These are phyloP conservation scores for Luvunga scandens DNA, from an alignment of 345 rosid species.

Conservation along the genomic window DNA sequence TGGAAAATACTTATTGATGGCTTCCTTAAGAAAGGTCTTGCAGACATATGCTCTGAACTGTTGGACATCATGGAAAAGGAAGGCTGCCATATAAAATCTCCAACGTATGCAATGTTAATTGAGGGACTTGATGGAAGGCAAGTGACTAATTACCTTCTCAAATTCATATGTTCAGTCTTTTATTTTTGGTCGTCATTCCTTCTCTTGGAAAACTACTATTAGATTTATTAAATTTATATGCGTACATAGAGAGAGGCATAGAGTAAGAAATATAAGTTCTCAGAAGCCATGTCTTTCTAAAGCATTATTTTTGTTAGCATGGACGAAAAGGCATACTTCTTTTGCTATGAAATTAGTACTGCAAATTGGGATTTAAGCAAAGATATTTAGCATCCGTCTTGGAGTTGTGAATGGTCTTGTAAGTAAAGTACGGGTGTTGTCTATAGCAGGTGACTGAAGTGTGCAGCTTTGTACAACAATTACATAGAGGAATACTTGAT, in stretches of 20 bases:
- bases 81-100: constrained; percentile 58
- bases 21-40: constrained; percentile 55
- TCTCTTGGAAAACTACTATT: background rate
- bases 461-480: background rate
- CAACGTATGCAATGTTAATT: constrained; percentile 55
- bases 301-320: background rate
- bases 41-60: constrained; percentile 58
- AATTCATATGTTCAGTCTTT: background rate
- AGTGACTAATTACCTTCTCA: constrained; percentile 2
- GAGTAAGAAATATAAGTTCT: background rate
- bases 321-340: background rate
- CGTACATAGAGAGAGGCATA: background rate
- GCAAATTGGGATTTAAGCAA: background rate
- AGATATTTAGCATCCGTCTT: background rate
- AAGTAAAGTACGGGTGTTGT: background rate
- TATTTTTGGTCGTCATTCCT: background rate
- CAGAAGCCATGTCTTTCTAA: background rate
- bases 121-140: constrained; percentile 52
- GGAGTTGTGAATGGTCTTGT: background rate
- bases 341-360: background rate
- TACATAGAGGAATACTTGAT: background rate
- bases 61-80: constrained; percentile 59
- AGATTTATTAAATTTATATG: background rate
- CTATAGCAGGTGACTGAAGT: background rate
- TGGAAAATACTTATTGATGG: constrained; percentile 89